Evolutionary conservation across 2,329 filamentous ascomycete species (phyloP).

Genomic region (Xylariales sp.): DNA sequence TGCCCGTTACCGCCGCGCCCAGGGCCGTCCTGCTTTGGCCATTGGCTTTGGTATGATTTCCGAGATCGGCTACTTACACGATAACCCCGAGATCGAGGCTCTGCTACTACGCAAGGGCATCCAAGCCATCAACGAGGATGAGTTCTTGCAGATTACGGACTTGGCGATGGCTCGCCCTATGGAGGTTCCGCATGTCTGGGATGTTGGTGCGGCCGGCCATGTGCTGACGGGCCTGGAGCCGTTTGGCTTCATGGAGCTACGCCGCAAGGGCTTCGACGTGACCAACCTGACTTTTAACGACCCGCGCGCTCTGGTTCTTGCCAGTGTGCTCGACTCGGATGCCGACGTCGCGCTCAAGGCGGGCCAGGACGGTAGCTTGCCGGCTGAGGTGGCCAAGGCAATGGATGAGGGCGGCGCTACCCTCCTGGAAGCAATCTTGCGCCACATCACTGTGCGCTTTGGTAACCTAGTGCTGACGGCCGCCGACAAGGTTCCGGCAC

Average conservation of each 20-base stretch:
- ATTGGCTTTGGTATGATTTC: slow-evolving; percentile 7
- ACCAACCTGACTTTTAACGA: slow-evolving; percentile 9
- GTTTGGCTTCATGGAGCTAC: neutral
- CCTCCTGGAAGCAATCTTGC: neutral
- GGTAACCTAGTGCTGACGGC: slow-evolving; percentile 10
- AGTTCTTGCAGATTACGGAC: slow-evolving; percentile 5
- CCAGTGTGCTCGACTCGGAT: neutral
- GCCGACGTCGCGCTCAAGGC: neutral
- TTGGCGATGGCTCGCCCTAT: neutral
- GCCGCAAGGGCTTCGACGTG: slow-evolving; percentile 1
- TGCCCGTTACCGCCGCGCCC: slow-evolving; percentile 6
- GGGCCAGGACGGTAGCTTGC: neutral
- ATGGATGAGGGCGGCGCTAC: neutral
- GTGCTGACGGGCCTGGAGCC: slow-evolving; percentile 9
- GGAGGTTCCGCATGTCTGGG: neutral
- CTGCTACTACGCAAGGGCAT: slow-evolving; percentile 6
- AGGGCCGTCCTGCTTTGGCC: slow-evolving; percentile 1
- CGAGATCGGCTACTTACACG: slow-evolving; percentile 11
- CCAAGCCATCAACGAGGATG: slow-evolving; percentile 9
- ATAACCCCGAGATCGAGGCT: slow-evolving; percentile 16
- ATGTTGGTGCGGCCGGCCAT: no score
- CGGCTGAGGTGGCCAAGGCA: neutral
- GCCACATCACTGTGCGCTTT: slow-evolving; percentile 6
- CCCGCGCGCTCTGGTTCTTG: slow-evolving; percentile 3
- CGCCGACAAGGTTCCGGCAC: slow-evolving; percentile 9